Conservation (phyloP, 108 stramenopile species). For the Aurantiochytrium sp. region DNA sequence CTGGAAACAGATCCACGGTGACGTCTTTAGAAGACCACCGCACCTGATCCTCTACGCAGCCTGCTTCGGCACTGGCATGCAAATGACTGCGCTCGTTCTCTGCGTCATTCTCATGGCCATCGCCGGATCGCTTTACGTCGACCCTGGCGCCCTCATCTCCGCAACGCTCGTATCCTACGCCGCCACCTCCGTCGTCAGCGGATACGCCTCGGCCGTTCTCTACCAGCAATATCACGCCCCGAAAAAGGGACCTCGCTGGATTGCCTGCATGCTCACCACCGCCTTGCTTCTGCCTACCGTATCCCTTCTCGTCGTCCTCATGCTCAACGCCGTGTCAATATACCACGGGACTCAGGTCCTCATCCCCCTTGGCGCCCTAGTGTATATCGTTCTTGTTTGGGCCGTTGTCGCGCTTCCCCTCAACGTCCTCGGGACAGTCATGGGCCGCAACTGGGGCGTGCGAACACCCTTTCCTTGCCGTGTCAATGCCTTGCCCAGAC, state of each 20-base stretch:
- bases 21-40: conserved; percentile 85
- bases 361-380: conserved; percentile 72
- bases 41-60: conserved; percentile 77
- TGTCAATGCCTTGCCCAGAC: conserved; percentile 89
- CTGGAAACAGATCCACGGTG: conserved; percentile 98
- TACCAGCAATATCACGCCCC: conserved; percentile 74
- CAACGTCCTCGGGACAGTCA: conserved; percentile 76
- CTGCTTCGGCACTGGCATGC: conserved; percentile 85
- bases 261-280: conserved; percentile 69
- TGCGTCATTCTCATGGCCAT: conserved; percentile 87
- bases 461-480: conserved; percentile 75
- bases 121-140: conserved; percentile 84
- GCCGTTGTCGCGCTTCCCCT: conserved; percentile 85
- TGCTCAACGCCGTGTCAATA: conserved; percentile 71
- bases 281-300: conserved; percentile 75
- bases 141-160: conserved; percentile 82
- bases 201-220: conserved; percentile 73
- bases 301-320: conserved; percentile 49
- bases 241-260: conserved; percentile 21
- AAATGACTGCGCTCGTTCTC: conserved; percentile 78
- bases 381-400: conserved; percentile 86
- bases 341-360: conserved; percentile 79
- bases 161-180: conserved; percentile 78
- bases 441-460: conserved; percentile 74
- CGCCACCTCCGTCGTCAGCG: conserved; percentile 75